Evolutionary conservation across 257 asterid genomes (phyloP), one percentile per base, ranked within the genome.

Genomic region (Lantana camara): DNA sequence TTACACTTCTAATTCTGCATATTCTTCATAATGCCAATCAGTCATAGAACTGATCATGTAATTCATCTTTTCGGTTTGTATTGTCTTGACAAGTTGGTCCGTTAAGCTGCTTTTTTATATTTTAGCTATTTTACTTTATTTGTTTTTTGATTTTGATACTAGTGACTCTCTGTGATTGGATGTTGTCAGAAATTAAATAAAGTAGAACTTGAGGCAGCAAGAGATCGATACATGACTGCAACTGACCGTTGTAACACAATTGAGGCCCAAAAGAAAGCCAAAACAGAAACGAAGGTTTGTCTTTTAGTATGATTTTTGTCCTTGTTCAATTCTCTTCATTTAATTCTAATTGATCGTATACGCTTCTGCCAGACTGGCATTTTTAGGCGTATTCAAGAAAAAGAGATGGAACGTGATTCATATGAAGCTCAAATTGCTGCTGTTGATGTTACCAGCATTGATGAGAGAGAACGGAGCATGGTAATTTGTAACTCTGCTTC

Each of bases 391-490:
- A 75, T 85, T 71, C 81, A 83, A 78, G 89, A 80, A 42, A 85
- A 78, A 80, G 82, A 80, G 79, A 66, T 14, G n/a, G 92, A 82
- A 60, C 89, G 85, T 42, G 90, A 88, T 71, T 56, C 68, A 11
- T 73, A 85, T 70, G 99, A 93, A 70, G 59, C 15, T 70, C 70
- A 81, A 73, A 67, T 90, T 68, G 83, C 95, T 62, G 49, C 79
- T 67, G 57, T 70, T 61, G 80, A 88, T 80, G 68, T 88, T 66
- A 68, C 84, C 42, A 67, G 63, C 63, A 64, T 93, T 47, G 96
- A 93, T 24, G 92, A 88, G 84, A 90, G 89, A 76, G 97, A 90
- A 63, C 84, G 75, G 72, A 80, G 69, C 71, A 16, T 83, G 90
- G 99, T 93, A 83, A 62, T 72, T 55, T 57, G 57, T 54, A 51